Evolutionary conservation across 345 rosid species (phyloP).

Genomic region (Hibiscus mutabilis): DNA sequence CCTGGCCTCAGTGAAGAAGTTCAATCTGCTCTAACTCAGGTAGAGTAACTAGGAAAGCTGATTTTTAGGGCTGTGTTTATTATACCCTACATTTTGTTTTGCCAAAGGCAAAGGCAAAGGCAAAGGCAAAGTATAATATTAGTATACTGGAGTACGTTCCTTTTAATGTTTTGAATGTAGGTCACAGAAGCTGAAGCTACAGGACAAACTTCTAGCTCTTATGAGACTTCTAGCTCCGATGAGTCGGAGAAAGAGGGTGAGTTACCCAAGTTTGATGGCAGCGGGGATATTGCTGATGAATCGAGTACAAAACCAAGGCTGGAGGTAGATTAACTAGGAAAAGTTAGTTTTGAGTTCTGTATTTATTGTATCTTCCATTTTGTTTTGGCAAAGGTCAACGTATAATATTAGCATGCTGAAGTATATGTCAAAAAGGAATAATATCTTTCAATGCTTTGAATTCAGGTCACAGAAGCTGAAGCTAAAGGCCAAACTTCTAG

Average conservation of each 20-base stretch:
- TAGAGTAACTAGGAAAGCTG: background rate
- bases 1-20: background rate
- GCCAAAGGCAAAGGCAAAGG: background rate
- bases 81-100: background rate
- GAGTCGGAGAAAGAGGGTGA: background rate
- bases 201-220: background rate
- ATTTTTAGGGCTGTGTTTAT: background rate
- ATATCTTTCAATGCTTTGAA: background rate
- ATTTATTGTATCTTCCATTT: background rate
- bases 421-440: background rate
- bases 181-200: slow-evolving; percentile 17
- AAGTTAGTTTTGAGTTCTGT: background rate
- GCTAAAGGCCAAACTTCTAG: background rate
- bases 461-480: slow-evolving; percentile 30
- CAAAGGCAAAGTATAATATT: background rate
- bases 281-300: background rate
- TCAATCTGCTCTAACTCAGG: background rate
- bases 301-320: too few relatives aligned
- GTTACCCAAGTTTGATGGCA: background rate
- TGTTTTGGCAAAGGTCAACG: background rate
- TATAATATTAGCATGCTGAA: background rate
- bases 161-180: slow-evolving; percentile 21
- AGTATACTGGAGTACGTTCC: background rate
- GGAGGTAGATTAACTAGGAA: slow-evolving; percentile 29
- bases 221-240: background rate